These are phyloP conservation scores for Leccinum obscurum DNA, from an alignment of 768 basidiomycete species.

Conservation along the genomic window DNA sequence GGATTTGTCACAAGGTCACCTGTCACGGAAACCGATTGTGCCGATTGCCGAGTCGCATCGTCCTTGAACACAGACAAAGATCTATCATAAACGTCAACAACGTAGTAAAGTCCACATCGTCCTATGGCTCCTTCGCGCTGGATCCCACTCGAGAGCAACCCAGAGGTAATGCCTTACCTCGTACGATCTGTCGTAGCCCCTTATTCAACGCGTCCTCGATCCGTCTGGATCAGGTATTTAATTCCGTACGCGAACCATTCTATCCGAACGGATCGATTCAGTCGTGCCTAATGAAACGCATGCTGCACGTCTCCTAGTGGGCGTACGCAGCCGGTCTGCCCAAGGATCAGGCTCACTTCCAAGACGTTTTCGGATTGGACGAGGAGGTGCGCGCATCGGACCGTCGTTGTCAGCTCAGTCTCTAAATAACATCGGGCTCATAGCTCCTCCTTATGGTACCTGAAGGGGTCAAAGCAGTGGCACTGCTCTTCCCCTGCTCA, in stretches of 20 bases:
- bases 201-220: conserved; percentile 3
- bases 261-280: neutral
- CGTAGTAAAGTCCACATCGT: neutral
- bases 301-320: conserved; percentile 48
- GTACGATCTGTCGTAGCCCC: neutral
- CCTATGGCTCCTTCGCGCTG: conserved; percentile 43
- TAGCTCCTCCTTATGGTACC: conserved; percentile 73
- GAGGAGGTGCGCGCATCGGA: conserved; percentile 45
- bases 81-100: neutral
- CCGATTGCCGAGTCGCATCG: neutral
- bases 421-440: neutral
- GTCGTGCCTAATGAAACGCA: neutral
- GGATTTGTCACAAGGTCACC: neutral
- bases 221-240: conserved; percentile 29
- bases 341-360: conserved; percentile 49
- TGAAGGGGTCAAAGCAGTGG: conserved; percentile 75
- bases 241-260: conserved; percentile 22
- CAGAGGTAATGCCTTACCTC: conserved; percentile 39
- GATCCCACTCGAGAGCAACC: conserved; percentile 84
- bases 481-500: conserved; percentile 80
- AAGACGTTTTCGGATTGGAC: conserved; percentile 76
- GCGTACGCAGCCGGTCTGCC: conserved; percentile 66
- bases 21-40: neutral
- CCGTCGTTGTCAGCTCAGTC: neutral
- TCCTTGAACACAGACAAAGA: neutral